These are phyloP conservation scores for Phaeosphaeria sp. DNA, from an alignment of 2,329 filamentous ascomycete species.

Conservation along the genomic window DNA sequence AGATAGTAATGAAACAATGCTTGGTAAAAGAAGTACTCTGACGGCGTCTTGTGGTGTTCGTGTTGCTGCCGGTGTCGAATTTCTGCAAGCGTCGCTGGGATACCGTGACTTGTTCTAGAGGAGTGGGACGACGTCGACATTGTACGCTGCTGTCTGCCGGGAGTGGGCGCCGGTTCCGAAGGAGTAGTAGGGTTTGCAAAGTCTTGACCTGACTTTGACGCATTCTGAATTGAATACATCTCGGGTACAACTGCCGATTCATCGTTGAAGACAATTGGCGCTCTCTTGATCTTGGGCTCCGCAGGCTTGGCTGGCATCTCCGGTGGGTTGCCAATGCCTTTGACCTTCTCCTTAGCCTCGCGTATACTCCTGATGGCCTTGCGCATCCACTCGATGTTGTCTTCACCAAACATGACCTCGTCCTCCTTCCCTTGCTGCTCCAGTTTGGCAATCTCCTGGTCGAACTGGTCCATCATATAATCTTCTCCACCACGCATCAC, in stretches of 20 bases:
- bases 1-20: slow-evolving; percentile 87
- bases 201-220: slow-evolving; percentile 54
- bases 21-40: slow-evolving; percentile 86
- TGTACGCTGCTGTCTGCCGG: slow-evolving; percentile 24
- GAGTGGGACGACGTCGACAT: slow-evolving; percentile 41
- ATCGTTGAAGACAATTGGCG: slow-evolving; percentile 59
- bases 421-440: slow-evolving; percentile 83
- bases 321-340: slow-evolving; percentile 71
- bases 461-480: slow-evolving; percentile 84
- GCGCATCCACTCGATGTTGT: slow-evolving; percentile 83
- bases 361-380: slow-evolving; percentile 79
- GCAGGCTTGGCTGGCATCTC: slow-evolving; percentile 58
- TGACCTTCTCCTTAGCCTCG: slow-evolving; percentile 77
- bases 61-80: slow-evolving; percentile 54
- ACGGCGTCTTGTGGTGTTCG: slow-evolving; percentile 53
- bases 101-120: slow-evolving; percentile 35
- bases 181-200: slow-evolving; percentile 29
- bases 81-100: slow-evolving; percentile 55
- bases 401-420: slow-evolving; percentile 88
- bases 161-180: slow-evolving; percentile 8
- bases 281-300: slow-evolving; percentile 56
- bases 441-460: slow-evolving; percentile 78
- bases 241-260: slow-evolving; percentile 56
- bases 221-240: slow-evolving; percentile 60
- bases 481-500: slow-evolving; percentile 93